Conservation (phyloP, 495 filamentous ascomycete species). For the Daldinia childiae region DNA sequence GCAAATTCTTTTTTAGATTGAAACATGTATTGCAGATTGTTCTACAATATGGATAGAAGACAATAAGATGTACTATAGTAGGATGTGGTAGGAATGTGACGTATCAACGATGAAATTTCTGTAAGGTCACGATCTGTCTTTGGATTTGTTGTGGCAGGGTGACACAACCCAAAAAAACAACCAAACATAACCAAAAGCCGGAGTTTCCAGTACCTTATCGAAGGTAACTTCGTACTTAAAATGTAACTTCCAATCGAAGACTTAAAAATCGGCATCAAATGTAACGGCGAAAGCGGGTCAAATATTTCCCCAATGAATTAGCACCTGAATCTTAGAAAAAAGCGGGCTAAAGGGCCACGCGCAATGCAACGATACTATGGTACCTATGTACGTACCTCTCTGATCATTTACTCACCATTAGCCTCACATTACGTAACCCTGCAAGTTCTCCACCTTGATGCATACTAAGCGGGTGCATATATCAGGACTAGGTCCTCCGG, state of each 20-base stretch:
- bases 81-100: slow-evolving; percentile 32
- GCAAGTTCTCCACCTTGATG: neutral
- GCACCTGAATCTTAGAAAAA: neutral
- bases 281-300: slow-evolving; percentile 37
- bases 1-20: slow-evolving; percentile 26
- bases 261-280: slow-evolving; percentile 34
- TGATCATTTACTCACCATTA: slow-evolving; percentile 6
- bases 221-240: slow-evolving; percentile 22
- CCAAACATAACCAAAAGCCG: slow-evolving; percentile 7
- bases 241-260: slow-evolving; percentile 18
- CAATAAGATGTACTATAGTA: too few species aligned
- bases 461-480: neutral
- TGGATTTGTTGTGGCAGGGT: slow-evolving; percentile 33
- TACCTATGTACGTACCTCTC: neutral
- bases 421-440: slow-evolving; percentile 13
- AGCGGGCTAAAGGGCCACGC: neutral
- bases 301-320: slow-evolving; percentile 24
- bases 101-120: slow-evolving; percentile 41
- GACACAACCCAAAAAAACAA: slow-evolving; percentile 10
- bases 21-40: slow-evolving; percentile 4
- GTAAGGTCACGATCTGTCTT: slow-evolving; percentile 41
- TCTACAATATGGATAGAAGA: too few species aligned
- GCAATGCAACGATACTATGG: neutral
- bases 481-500: slow-evolving; percentile 5
- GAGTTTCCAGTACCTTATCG: slow-evolving; percentile 32